These are phyloP conservation scores for Mortierella sp. DNA, from an alignment of 371 early-diverging fungal species.

Conservation along the genomic window DNA sequence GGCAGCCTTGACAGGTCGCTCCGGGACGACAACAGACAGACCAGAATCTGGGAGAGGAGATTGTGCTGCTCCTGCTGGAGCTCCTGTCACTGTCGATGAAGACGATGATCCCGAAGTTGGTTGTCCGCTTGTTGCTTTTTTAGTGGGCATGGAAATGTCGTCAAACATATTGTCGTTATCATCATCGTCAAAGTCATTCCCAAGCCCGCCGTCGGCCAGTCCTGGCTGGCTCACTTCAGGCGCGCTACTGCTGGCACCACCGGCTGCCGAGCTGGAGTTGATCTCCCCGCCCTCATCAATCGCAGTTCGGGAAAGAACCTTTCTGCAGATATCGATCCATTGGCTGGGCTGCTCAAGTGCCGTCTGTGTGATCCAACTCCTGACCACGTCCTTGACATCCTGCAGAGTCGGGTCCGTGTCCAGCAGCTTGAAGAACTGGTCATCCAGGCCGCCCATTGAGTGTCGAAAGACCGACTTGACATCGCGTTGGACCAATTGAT, in stretches of 20 bases:
- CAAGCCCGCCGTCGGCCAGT: conserved; percentile 58
- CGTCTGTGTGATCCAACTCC: conserved; percentile 78
- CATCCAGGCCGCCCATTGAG: conserved; percentile 79
- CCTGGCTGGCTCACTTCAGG: conserved; percentile 28
- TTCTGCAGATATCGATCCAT: conserved; percentile 89
- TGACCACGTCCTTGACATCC: conserved; percentile 89
- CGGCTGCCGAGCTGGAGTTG: conserved; percentile 12
- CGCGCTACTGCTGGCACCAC: neutral
- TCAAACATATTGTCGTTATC: conserved; percentile 58
- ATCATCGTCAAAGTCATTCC: conserved; percentile 60
- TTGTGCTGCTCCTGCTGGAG: conserved; percentile 12
- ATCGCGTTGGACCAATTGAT: conserved; percentile 87
- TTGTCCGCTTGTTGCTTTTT: conserved; percentile 21
- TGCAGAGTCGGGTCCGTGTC: conserved; percentile 82
- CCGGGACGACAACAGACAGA: conserved; percentile 11
- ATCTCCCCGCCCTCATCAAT: conserved; percentile 48
- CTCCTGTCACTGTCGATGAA: neutral
- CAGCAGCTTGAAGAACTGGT: conserved; percentile 85
- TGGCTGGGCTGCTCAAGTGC: conserved; percentile 81
- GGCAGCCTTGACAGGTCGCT: conserved; percentile 27
- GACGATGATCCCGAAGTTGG: neutral
- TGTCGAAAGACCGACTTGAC: conserved; percentile 80
- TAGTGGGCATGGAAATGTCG: conserved; percentile 20
- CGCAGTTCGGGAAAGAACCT: conserved; percentile 76
- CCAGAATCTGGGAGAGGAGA: conserved; percentile 26